These are phyloP conservation scores for Umbelopsis vinacea DNA, from an alignment of 192 early-diverging fungal genomes.

Conservation along the genomic window DNA sequence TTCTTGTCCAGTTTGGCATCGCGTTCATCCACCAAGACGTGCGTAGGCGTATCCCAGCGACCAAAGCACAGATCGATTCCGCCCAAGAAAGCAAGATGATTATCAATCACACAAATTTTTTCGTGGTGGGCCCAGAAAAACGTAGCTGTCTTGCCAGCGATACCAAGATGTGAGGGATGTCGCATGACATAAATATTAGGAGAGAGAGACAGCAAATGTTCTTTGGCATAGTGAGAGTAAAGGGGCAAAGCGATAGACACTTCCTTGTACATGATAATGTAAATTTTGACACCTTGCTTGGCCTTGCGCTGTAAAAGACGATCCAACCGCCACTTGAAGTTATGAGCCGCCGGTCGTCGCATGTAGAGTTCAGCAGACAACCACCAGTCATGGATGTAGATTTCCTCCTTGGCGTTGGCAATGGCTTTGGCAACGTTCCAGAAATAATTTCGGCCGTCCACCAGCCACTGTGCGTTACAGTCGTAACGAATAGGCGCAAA, in stretches of 20 bases:
- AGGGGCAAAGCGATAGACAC: slow-evolving; percentile 65
- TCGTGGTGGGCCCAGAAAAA: slow-evolving; percentile 87
- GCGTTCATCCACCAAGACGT: slow-evolving; percentile 67
- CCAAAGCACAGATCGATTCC: slow-evolving; percentile 88
- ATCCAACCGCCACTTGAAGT: slow-evolving; percentile 73
- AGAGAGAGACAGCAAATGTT: slow-evolving; percentile 65
- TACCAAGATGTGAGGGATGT: slow-evolving; percentile 74
- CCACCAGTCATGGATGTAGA: slow-evolving; percentile 83
- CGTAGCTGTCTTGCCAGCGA: slow-evolving; percentile 61
- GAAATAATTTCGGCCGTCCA: slow-evolving; percentile 79
- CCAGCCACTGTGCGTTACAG: slow-evolving; percentile 67
- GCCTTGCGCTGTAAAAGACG: slow-evolving; percentile 78
- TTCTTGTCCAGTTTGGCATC: slow-evolving; percentile 44
- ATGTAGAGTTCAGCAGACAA: slow-evolving; percentile 72
- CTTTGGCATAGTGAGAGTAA: slow-evolving; percentile 73
- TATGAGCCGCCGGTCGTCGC: slow-evolving; percentile 64
- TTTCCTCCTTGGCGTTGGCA: slow-evolving; percentile 68
- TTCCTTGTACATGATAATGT: slow-evolving; percentile 85
- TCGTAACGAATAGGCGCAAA: slow-evolving; percentile 75
- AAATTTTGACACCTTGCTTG: slow-evolving; percentile 81
- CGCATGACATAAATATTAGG: slow-evolving; percentile 81
- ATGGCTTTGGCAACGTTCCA: slow-evolving; percentile 71
- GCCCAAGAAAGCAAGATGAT: slow-evolving; percentile 80
- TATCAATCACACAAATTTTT: slow-evolving; percentile 79
- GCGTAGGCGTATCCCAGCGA: slow-evolving; percentile 77